Conservation (phyloP, 129 eudicot genomes). For the Ambrosia trifida region DNA sequence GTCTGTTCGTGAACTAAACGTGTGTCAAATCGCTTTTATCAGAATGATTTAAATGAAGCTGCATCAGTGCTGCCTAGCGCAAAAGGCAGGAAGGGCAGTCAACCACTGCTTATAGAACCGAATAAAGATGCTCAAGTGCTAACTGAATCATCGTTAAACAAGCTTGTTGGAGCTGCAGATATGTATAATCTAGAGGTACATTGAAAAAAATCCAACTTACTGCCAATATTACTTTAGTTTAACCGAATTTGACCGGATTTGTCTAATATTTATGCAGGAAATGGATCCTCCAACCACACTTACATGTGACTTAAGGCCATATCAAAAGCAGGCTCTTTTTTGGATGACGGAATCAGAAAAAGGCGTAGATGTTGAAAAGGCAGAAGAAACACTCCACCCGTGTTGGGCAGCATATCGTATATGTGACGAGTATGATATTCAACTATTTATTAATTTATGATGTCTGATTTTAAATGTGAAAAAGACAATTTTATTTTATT, state of each 20-base stretch:
- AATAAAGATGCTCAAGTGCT: conserved; percentile 57
- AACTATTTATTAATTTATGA: neutral
- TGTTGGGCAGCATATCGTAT: conserved; percentile 85
- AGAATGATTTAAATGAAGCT: conserved; percentile 52
- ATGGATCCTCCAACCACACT: conserved; percentile 73
- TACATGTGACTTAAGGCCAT: conserved; percentile 71
- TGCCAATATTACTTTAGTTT: neutral
- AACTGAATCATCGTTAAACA: conserved; percentile 74
- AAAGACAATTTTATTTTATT: neutral
- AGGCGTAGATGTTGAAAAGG: conserved; percentile 69
- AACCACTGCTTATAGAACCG: conserved; percentile 35
- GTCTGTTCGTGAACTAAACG: neutral
- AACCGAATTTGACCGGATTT: neutral
- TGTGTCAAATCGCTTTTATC: conserved; percentile 25
- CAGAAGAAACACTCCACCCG: conserved; percentile 71
- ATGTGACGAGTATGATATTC: conserved; percentile 62
- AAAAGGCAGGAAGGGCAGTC: conserved; percentile 48
- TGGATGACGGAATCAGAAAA: conserved; percentile 83
- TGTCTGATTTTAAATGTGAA: neutral
- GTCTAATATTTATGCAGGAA: conserved; percentile 40
- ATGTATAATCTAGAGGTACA: conserved; percentile 69
- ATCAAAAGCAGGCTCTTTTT: conserved; percentile 82
- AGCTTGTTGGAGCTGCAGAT: conserved; percentile 87
- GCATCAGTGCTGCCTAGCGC: conserved; percentile 39
- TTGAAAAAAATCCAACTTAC: neutral